Percentiles rank a stretch among this genome's conserved stretches.
phyloP scores from a whole-genome alignment of 2,329 filamentous ascomycete genomes.

The Periconia sp. region DNA sequence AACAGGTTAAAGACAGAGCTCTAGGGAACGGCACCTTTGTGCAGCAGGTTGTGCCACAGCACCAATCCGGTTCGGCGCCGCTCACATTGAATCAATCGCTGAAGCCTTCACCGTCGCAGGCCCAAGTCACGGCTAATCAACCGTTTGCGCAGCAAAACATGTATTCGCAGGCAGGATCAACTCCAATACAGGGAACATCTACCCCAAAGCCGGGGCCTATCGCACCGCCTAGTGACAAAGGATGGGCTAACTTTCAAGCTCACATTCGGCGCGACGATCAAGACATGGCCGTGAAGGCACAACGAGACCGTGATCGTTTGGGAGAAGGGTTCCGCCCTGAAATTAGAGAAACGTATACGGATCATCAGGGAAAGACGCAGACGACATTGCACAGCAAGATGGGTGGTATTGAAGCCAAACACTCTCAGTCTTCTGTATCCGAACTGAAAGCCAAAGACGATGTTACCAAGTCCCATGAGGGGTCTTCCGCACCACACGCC shows the following conservation, averaged over 20 bases:
- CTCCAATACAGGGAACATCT: slow-evolving; percentile 20
- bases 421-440: slow-evolving; percentile 11
- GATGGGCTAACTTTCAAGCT: slow-evolving; percentile 40
- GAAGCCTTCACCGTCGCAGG: slow-evolving; percentile 22
- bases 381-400: slow-evolving; percentile 35
- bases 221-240: slow-evolving; percentile 34
- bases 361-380: slow-evolving; percentile 36
- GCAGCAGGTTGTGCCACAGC: slow-evolving; percentile 34
- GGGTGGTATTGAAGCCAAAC: slow-evolving; percentile 23
- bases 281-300: slow-evolving; percentile 27
- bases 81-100: slow-evolving; percentile 28
- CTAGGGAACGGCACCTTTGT: slow-evolving; percentile 79
- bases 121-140: slow-evolving; percentile 21
- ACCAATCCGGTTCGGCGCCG: slow-evolving; percentile 29
- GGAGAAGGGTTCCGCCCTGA: slow-evolving; percentile 39
- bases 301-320: slow-evolving; percentile 34
- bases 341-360: slow-evolving; percentile 40
- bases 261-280: slow-evolving; percentile 39
- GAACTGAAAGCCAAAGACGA: slow-evolving; percentile 39
- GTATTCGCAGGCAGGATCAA: slow-evolving; percentile 22
- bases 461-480: slow-evolving; percentile 28
- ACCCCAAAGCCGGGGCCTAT: slow-evolving; percentile 32
- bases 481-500: slow-evolving; percentile 25
- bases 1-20: slow-evolving; percentile 67
- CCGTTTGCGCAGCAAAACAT: slow-evolving; percentile 26